Percentiles rank a stretch among this genome's conserved stretches.
Conservation (phyloP, 1,284 basidiomycete species). For the Melanopsichium pennsylvanicum region DNA sequence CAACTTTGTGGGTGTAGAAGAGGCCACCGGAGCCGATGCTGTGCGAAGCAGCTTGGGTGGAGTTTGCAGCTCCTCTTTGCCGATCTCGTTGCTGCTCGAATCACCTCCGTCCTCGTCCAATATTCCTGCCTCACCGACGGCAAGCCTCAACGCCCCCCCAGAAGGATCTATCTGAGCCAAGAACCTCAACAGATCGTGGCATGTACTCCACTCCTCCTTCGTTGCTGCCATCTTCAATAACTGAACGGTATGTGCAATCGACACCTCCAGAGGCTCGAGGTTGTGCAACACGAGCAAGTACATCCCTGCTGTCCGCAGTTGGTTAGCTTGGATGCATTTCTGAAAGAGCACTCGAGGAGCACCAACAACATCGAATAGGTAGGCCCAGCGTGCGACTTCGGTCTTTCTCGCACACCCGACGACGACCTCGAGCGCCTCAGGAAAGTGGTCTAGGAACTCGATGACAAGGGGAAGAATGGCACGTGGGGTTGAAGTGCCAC, state of each 20-base stretch:
- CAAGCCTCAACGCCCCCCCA: slow-evolving; percentile 64
- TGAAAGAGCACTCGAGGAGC: slow-evolving; percentile 90
- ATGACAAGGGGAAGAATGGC: slow-evolving; percentile 76
- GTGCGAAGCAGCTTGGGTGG: slow-evolving; percentile 10
- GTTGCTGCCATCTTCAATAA: slow-evolving; percentile 48
- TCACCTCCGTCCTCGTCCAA: background rate
- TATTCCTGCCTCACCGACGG: slow-evolving; percentile 29
- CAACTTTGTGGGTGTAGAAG: slow-evolving; percentile 14
- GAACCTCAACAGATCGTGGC: slow-evolving; percentile 68
- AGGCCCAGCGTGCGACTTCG: slow-evolving; percentile 88
- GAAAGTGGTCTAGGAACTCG: slow-evolving; percentile 93
- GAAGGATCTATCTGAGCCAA: slow-evolving; percentile 70
- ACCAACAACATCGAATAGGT: slow-evolving; percentile 88
- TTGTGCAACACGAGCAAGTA: slow-evolving; percentile 93
- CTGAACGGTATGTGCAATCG: slow-evolving; percentile 51
- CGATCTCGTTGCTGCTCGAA: background rate
- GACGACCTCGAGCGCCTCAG: slow-evolving; percentile 86
- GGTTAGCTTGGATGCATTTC: slow-evolving; percentile 77
- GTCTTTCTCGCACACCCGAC: slow-evolving; percentile 97
- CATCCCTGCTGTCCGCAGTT: slow-evolving; percentile 87
- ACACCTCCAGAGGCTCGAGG: slow-evolving; percentile 80
- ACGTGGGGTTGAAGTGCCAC: slow-evolving; percentile 56
- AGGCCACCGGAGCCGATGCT: slow-evolving; percentile 7
- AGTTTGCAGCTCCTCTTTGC: background rate
- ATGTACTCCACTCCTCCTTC: slow-evolving; percentile 50